These are phyloP conservation scores for Hypholoma fasciculare DNA, from an alignment of 768 basidiomycete species.

Conservation along the genomic window DNA sequence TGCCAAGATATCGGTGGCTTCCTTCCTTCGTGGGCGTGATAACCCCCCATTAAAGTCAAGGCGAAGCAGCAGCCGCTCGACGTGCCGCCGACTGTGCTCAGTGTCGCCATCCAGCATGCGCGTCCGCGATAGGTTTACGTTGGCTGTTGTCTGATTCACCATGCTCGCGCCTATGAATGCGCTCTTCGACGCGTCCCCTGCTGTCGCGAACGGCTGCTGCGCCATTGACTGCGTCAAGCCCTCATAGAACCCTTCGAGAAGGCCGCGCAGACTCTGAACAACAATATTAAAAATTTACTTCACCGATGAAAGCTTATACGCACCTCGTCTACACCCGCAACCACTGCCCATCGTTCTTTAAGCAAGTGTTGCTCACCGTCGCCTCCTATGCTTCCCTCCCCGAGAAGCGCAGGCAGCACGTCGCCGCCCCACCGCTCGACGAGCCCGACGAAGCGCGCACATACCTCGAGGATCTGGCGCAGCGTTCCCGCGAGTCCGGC, in stretches of 20 bases:
- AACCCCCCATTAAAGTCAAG: constrained; percentile 85
- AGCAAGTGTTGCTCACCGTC: constrained; percentile 57
- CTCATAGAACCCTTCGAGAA: constrained; percentile 78
- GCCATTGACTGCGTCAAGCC: constrained; percentile 76
- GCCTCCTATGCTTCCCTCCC: constrained; percentile 73
- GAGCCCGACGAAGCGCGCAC: constrained; percentile 84
- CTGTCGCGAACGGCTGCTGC: constrained; percentile 64
- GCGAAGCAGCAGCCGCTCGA: constrained; percentile 79
- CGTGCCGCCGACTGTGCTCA: constrained; percentile 72
- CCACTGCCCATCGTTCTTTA: constrained; percentile 62
- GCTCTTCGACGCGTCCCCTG: constrained; percentile 74
- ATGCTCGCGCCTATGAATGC: constrained; percentile 55
- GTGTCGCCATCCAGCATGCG: constrained; percentile 55
- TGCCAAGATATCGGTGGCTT: constrained; percentile 39
- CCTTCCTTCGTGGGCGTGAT: constrained; percentile 45
- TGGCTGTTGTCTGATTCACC: constrained; percentile 51
- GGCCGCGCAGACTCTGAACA: constrained; percentile 60
- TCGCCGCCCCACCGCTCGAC: constrained; percentile 94
- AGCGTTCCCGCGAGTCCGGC: constrained; percentile 59
- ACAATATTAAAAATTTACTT: neutral
- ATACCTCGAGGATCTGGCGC: constrained; percentile 75
- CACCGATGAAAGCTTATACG: constrained; percentile 12
- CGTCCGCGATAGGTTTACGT: constrained; percentile 46
- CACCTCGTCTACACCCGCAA: constrained; percentile 81
- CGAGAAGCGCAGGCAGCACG: constrained; percentile 79